Evolutionary conservation across 2,329 filamentous ascomycete genomes (phyloP), one percentile per base, ranked within the genome.

Genomic region (Phialophora tarda): DNA sequence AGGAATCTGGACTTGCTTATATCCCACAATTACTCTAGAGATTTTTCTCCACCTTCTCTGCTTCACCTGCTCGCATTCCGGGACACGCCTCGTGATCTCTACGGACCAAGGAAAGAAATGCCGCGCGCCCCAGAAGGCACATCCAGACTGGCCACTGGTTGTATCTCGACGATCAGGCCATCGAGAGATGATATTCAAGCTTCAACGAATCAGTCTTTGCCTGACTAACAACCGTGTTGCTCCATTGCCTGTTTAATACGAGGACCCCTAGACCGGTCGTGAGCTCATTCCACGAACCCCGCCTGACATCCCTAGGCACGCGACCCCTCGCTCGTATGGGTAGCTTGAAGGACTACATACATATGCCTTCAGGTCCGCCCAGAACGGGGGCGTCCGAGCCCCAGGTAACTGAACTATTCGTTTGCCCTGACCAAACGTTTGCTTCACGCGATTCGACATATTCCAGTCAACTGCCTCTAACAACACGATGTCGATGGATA

Each of bases 291-390:
- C 56, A 54, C 48, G 50, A 55, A 64, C 63, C 63, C 62, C 58
- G 38, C 47, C 56, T n/a, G 34, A 50, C 8, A 38, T 51, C 63
- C 26, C 28, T 24, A 57, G 47, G 62, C 62, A 65, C 57, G 63
- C 57, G 58, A 65, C 63, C 63, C 63, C 63, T 65, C 63, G 47
- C 59, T 41, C 59, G 30, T 44, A 34, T 55, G 38, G 32, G 53
- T 47, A 30, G 38, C 12, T 30, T 34, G 23, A 26, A 17, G 34
- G 26, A 54, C 48, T 51, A 47, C 34, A 28, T 44, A 30, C 14
- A 54, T 56, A 59, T 57, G 58, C 61, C 58, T 56, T 32, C 51
- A 51, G 57, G 23, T n/a, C 53, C 21, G 4, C 24, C 28, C 10
- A n/a, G 11, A 23, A 28, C 17, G 23, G 26, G 26, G 26, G 3